A percentile compares a stretch with the other conserved stretches of the same genome.
phyloP scores from a whole-genome alignment of 306 rosid genomes.

The Adenanthera pavonina region DNA sequence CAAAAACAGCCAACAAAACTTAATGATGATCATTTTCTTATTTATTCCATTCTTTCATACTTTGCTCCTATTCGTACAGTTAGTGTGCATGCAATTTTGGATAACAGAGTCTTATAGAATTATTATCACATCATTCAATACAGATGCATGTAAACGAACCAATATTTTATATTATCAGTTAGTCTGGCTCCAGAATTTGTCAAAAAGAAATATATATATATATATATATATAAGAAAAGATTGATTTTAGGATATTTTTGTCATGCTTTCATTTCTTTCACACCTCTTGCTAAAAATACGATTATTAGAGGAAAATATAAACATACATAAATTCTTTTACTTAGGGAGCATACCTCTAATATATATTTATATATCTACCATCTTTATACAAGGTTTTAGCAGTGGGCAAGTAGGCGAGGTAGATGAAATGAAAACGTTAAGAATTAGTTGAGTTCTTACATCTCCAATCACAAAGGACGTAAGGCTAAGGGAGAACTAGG shows the following conservation, averaged over 20 bases:
- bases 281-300: background rate
- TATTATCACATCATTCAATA: conserved; percentile 31
- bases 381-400: too few relatives aligned
- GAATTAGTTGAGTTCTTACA: too few relatives aligned
- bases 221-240: too few relatives aligned
- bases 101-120: background rate
- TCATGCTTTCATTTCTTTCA: conserved; percentile 1
- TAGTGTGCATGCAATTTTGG: conserved; percentile 6
- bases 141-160: background rate
- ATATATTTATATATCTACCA: too few relatives aligned
- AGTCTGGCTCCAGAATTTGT: conserved; percentile 26
- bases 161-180: conserved; percentile 27
- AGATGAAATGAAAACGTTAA: too few relatives aligned
- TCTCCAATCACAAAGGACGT: too few relatives aligned
- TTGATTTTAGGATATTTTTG: background rate
- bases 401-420: too few relatives aligned
- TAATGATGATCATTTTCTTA: conserved; percentile 21
- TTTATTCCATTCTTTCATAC: background rate
- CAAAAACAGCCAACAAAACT: conserved; percentile 26
- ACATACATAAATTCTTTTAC: too few relatives aligned
- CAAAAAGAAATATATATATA: background rate
- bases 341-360: too few relatives aligned
- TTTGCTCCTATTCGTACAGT: background rate
- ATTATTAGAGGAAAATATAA: too few relatives aligned
- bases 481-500: too few relatives aligned